Evolutionary conservation across 2,329 filamentous ascomycete genomes (phyloP).

Genomic region (Colletotrichum sp.): DNA sequence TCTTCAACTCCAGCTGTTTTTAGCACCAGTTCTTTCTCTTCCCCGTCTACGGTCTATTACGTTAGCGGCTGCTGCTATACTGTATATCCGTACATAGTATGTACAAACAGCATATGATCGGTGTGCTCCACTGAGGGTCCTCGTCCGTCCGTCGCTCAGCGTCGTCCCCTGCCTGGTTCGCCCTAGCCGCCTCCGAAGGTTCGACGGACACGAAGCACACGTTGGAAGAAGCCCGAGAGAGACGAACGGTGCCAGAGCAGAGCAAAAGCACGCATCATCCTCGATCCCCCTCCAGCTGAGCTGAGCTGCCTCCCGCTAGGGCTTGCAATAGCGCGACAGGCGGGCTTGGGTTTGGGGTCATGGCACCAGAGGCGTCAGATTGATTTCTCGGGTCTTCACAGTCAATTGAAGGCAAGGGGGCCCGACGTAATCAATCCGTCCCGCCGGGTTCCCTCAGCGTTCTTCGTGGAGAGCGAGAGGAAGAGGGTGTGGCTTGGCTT

Average conservation of each 20-base stretch:
- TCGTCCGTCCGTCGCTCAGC: background rate
- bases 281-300: background rate
- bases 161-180: background rate
- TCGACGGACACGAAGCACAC: background rate
- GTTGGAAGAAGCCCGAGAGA: background rate
- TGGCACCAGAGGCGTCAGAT: background rate
- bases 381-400: background rate
- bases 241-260: background rate
- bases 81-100: background rate
- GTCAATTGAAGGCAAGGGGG: background rate
- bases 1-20: background rate
- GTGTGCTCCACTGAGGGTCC: constrained; percentile 9
- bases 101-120: too few relatives aligned
- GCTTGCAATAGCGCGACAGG: background rate
- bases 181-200: background rate
- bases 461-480: background rate
- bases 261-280: background rate
- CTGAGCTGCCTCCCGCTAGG: background rate
- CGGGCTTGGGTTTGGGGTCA: background rate
- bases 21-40: background rate
- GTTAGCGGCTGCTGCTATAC: background rate
- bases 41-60: background rate
- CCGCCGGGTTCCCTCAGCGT: background rate
- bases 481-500: background rate
- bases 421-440: background rate